phyloP scores from a whole-genome alignment of 164 flowering plant genomes.

The Nymphaea thermarum region DNA sequence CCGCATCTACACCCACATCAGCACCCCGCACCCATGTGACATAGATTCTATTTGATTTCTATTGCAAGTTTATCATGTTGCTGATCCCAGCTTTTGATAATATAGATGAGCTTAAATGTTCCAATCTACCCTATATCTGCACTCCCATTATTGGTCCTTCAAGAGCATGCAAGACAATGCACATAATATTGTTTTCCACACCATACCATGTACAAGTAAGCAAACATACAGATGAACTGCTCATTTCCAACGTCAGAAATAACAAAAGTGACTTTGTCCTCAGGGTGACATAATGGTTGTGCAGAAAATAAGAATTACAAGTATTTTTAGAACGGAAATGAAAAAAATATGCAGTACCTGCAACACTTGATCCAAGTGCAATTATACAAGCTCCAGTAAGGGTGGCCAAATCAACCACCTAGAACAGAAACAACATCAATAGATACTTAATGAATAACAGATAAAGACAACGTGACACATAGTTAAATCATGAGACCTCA shows the following conservation, averaged over 20 bases:
- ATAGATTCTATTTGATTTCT: too few species aligned
- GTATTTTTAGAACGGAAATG: too few species aligned
- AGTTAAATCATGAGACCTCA: too few species aligned
- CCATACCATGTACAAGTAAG: not conserved
- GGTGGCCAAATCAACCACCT: constrained; percentile 91
- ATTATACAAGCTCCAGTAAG: constrained; percentile 85
- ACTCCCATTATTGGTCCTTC: too few species aligned
- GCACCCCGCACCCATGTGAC: too few species aligned
- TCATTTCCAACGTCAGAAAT: not conserved
- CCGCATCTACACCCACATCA: too few species aligned
- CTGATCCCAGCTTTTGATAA: too few species aligned
- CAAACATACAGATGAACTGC: not conserved
- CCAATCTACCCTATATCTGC: too few species aligned
- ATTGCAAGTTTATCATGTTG: too few species aligned
- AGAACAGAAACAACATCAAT: constrained; percentile 8
- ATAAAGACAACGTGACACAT: not conserved
- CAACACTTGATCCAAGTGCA: constrained; percentile 88
- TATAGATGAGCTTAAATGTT: too few species aligned
- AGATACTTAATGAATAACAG: not conserved
- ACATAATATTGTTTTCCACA: too few species aligned
- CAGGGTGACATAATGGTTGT: not conserved
- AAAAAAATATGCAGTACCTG: constrained; percentile 33
- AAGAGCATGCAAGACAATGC: too few species aligned
- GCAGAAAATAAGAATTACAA: not conserved
- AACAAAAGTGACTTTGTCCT: not conserved